Evolutionary conservation across 371 early-diverging fungal species (phyloP), one percentile per base, ranked within the genome.

Genomic region (Apophysomyces elegans): DNA sequence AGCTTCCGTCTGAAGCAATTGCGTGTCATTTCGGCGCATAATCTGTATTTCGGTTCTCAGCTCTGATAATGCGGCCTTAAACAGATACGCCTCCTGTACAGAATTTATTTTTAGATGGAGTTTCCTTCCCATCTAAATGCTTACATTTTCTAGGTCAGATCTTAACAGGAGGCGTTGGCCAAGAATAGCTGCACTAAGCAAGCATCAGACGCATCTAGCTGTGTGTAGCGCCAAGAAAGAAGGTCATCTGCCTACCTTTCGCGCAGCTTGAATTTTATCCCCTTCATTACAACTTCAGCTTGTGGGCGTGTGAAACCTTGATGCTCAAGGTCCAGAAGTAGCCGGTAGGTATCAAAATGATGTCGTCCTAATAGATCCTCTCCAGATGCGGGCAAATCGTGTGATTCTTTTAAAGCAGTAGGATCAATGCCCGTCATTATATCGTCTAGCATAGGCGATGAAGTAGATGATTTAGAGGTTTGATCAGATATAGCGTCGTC

Each of bases 31-130:
- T 66, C 92, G 90, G 54, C 95, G 88, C 58, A 95, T 77, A 44
- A 93, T 84, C 61, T 93, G 91, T 21, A 95, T 86, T 69, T 97
- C 97, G 38, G 91, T 94, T 60, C 94, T 84, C 47, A 97, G 84
- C 67, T 96, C 95, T 14, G 88, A 84, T 54, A 94, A 72, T 5
- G 90, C 90, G 14, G 94, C 93, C 61, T 88, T 87, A 74, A 90
- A 91, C 64, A 92, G 65, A 68, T 93, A 93, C 0, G 87, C 79
- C 63, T 90, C 80, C 79, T 76, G 67, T 21, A 54, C 4, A n/a
- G 37, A 56, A 21, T 11, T 43, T n/a, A 16, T 46, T 47, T 57
- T n/a, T 61, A 56, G 37, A 26, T 50, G 21, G 7, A 0, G 9
- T 21, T 21, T 50, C 21, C 21, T 14, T 50, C 16, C 14, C 32